Conservation (phyloP, 495 filamentous ascomycete genomes). For the Neurospora sp. region DNA sequence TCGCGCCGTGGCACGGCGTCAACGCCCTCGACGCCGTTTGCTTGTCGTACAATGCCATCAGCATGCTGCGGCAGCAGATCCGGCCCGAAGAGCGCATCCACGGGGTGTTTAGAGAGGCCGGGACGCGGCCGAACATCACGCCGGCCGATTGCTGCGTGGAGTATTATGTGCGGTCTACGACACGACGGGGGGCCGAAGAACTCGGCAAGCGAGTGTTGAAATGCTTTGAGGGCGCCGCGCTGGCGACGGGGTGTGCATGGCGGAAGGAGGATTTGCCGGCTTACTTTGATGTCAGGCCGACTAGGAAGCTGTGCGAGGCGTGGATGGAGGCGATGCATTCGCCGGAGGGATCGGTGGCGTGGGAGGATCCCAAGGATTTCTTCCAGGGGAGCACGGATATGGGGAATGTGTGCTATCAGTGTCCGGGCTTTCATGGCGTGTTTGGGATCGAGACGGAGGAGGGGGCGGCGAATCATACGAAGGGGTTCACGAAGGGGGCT, state of each 20-base stretch:
- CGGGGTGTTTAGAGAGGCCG: slow-evolving; percentile 17
- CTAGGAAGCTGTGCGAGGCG: slow-evolving; percentile 23
- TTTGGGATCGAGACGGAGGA: slow-evolving; percentile 42
- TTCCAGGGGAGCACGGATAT: slow-evolving; percentile 33
- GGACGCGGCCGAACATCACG: slow-evolving; percentile 36
- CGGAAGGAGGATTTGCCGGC: slow-evolving; percentile 37
- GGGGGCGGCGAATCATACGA: slow-evolving; percentile 42
- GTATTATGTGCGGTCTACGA: slow-evolving; percentile 46
- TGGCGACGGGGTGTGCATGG: slow-evolving; percentile 45
- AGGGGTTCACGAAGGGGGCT: slow-evolving; percentile 42
- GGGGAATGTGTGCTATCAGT: slow-evolving; percentile 49
- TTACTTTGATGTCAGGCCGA: slow-evolving; percentile 31
- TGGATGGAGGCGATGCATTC: slow-evolving; percentile 39
- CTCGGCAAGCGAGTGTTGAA: slow-evolving; percentile 41
- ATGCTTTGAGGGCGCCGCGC: slow-evolving; percentile 48
- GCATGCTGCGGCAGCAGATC: slow-evolving; percentile 54
- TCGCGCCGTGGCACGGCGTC: slow-evolving; percentile 54
- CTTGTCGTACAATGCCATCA: slow-evolving; percentile 49
- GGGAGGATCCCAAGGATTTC: slow-evolving; percentile 31
- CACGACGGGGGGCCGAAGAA: slow-evolving; percentile 28
- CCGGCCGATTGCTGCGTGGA: slow-evolving; percentile 42
- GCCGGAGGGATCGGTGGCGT: slow-evolving; percentile 3
- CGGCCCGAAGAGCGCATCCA: slow-evolving; percentile 24
- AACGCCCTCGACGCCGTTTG: slow-evolving; percentile 57
- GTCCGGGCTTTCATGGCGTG: slow-evolving; percentile 48